Conservation (phyloP, 768 basidiomycete species). For the Podaxis sp. region DNA sequence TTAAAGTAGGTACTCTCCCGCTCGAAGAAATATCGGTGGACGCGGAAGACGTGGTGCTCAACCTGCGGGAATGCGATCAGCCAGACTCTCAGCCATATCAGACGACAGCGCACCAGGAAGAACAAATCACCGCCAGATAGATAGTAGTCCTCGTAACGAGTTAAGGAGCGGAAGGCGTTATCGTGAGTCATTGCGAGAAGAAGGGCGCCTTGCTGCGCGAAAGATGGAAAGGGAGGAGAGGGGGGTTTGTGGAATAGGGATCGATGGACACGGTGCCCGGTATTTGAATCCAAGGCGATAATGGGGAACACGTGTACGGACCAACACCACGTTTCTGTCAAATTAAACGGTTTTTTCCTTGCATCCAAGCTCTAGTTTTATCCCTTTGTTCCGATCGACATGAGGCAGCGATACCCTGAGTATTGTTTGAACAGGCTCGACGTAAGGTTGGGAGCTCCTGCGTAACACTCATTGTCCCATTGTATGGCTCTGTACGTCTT, state of each 20-base stretch:
- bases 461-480: background rate
- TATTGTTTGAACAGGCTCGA: constrained; percentile 6
- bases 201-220: constrained; percentile 21
- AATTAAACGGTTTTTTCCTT: constrained; percentile 13
- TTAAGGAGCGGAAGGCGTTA: constrained; percentile 20
- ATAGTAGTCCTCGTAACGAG: constrained; percentile 43
- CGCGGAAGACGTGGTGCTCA: constrained; percentile 52
- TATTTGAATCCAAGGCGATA: constrained; percentile 26
- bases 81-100: background rate
- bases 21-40: constrained; percentile 65
- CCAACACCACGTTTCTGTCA: constrained; percentile 25
- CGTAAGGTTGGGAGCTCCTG: background rate
- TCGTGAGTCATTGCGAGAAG: constrained; percentile 22
- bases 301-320: constrained; percentile 27
- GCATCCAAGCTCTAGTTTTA: constrained; percentile 4
- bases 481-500: constrained; percentile 4
- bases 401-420: constrained; percentile 15
- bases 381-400: constrained; percentile 20
- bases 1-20: constrained; percentile 55
- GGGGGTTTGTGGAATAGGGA: constrained; percentile 28
- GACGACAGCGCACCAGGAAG: constrained; percentile 43
- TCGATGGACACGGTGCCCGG: constrained; percentile 30
- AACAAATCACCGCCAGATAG: constrained; percentile 53
- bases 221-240: constrained; percentile 28
- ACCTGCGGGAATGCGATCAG: constrained; percentile 36